These are phyloP conservation scores for Ganoderma leucocontextum DNA, from an alignment of 1,284 basidiomycete species.

Conservation along the genomic window DNA sequence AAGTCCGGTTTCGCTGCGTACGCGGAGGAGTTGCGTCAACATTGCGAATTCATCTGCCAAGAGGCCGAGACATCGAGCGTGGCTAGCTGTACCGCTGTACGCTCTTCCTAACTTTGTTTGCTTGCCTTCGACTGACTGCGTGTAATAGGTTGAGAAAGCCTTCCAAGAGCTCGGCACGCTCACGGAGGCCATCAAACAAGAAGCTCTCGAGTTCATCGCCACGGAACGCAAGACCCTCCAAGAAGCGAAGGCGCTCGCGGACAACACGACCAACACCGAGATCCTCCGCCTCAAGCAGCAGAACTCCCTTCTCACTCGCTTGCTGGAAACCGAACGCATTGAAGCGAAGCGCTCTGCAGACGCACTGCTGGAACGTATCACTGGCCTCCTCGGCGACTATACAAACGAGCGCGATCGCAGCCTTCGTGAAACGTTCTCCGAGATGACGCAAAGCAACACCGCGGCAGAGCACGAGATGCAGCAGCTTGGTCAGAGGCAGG, in stretches of 20 bases:
- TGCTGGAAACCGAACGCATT: slow-evolving; percentile 73
- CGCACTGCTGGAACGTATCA: slow-evolving; percentile 77
- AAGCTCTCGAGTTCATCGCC: slow-evolving; percentile 65
- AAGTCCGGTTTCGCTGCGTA: slow-evolving; percentile 61
- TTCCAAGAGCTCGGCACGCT: slow-evolving; percentile 60
- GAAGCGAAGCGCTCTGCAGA: slow-evolving; percentile 75
- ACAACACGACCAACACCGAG: slow-evolving; percentile 65
- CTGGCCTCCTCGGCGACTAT: slow-evolving; percentile 75
- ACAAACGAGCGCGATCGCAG: slow-evolving; percentile 73
- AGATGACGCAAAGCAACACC: slow-evolving; percentile 64
- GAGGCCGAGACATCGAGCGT: slow-evolving; percentile 54
- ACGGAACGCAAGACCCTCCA: slow-evolving; percentile 60
- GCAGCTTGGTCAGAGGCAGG: slow-evolving; percentile 58
- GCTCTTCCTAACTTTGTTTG: slow-evolving; percentile 25
- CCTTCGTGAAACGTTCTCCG: slow-evolving; percentile 66
- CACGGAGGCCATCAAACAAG: slow-evolving; percentile 66
- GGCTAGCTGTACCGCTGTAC: slow-evolving; percentile 53
- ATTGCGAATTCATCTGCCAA: slow-evolving; percentile 55
- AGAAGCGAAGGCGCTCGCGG: slow-evolving; percentile 59
- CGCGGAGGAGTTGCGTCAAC: slow-evolving; percentile 58
- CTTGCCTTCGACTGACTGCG: slow-evolving; percentile 11
- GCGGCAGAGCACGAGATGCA: slow-evolving; percentile 60
- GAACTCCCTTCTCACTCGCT: slow-evolving; percentile 69
- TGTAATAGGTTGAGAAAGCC: slow-evolving; percentile 58
- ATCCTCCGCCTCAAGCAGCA: slow-evolving; percentile 74